phyloP scores from a whole-genome alignment of 768 basidiomycete species.

The Melanogaster broomeanus region DNA sequence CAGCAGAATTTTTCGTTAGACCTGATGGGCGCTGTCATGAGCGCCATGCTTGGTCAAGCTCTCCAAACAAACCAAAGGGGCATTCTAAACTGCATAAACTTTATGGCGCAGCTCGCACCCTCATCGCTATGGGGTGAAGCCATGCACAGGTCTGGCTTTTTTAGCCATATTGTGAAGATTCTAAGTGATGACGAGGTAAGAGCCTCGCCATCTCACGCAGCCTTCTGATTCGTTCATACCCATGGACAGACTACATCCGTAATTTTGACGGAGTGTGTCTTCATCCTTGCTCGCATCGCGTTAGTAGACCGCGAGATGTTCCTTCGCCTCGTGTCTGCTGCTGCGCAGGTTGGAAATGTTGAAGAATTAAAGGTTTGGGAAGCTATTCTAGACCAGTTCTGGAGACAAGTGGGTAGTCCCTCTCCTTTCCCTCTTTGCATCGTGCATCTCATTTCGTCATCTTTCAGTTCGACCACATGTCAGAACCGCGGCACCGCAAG shows the following conservation, averaged over 20 bases:
- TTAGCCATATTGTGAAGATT: constrained; percentile 58
- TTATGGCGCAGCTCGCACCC: constrained; percentile 66
- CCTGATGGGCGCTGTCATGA: constrained; percentile 57
- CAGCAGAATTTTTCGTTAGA: constrained; percentile 53
- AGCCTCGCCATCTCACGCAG: not conserved
- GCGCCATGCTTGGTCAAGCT: constrained; percentile 51
- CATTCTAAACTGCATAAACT: constrained; percentile 56
- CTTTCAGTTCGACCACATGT: constrained; percentile 85
- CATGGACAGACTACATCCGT: constrained; percentile 29
- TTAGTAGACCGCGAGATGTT: constrained; percentile 69
- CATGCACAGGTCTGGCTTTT: constrained; percentile 74
- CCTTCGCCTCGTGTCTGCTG: constrained; percentile 65
- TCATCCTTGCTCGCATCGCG: constrained; percentile 72
- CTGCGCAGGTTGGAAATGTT: constrained; percentile 47
- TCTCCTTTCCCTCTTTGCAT: not conserved
- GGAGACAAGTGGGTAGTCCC: constrained; percentile 62
- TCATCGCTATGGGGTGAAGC: constrained; percentile 69
- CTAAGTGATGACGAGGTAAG: constrained; percentile 69
- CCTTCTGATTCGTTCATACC: constrained; percentile 8
- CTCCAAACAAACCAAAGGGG: constrained; percentile 59
- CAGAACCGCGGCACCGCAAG: constrained; percentile 83
- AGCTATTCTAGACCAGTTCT: constrained; percentile 75
- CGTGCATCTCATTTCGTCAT: constrained; percentile 1
- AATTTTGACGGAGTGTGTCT: constrained; percentile 66
- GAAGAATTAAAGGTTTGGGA: constrained; percentile 63